A percentile compares a stretch with the other conserved stretches of the same genome.
Evolutionary conservation across 2,329 filamentous ascomycete genomes (phyloP).

Genomic region (Cytospora paraplurivora): DNA sequence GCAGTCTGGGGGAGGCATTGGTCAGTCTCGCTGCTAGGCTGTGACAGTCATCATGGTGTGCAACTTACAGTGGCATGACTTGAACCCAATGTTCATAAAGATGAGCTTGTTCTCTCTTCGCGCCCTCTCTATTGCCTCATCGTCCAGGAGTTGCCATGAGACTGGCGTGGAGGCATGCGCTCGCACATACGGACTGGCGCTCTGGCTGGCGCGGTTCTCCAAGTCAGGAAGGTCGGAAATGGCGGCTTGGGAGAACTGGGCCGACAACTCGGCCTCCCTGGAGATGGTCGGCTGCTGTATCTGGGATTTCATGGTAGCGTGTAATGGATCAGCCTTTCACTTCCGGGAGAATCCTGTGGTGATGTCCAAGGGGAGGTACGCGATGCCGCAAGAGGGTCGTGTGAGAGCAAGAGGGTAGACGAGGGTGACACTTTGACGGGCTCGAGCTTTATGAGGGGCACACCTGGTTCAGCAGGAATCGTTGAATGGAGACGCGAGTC

Average conservation of each 20-base stretch:
- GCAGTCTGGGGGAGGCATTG: constrained; percentile 57
- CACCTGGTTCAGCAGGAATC: too few species aligned
- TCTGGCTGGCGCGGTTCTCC: constrained; percentile 42
- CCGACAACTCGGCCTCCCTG: constrained; percentile 26
- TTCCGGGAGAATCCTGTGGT: not conserved
- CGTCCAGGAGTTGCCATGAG: constrained; percentile 86
- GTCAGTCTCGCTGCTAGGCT: not conserved
- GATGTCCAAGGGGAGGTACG: not conserved
- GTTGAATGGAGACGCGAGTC: not conserved
- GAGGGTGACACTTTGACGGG: not conserved
- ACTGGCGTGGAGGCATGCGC: constrained; percentile 80
- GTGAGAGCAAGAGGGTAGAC: constrained; percentile 5
- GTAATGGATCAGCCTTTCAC: not conserved
- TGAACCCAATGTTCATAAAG: constrained; percentile 93
- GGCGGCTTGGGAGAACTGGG: constrained; percentile 26
- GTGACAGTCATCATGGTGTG: not conserved
- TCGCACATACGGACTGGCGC: constrained; percentile 61
- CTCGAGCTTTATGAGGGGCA: too few species aligned
- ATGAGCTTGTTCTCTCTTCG: constrained; percentile 82
- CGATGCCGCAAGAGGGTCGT: not conserved
- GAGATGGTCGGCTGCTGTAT: constrained; percentile 33
- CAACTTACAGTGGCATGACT: constrained; percentile 85
- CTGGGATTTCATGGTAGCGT: constrained; percentile 40
- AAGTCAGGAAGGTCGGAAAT: constrained; percentile 34
- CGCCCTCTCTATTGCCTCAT: constrained; percentile 75